Base-by-base conservation (phyloP, 768 basidiomycete species). In the Calocybe cyanea region DNA sequence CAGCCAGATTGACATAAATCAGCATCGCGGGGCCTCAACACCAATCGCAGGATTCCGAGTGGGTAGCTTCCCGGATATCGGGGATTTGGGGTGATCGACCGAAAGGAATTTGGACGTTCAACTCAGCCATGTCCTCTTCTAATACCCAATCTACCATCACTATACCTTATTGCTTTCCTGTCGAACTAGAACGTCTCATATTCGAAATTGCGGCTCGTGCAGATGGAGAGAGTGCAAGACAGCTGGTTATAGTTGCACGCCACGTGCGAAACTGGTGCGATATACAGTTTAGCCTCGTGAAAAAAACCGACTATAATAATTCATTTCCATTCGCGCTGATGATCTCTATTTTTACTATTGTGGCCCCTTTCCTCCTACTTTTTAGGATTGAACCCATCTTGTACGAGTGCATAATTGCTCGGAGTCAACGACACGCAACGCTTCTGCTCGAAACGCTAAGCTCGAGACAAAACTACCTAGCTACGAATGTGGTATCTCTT, bases 341-440 rank as follows among this genome's bases (percentile, higher is more conserved):
- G n/a, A n/a, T n/a, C n/a, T n/a, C n/a, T n/a, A n/a, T n/a, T n/a
- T n/a, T n/a, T n/a, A n/a, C n/a, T n/a, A n/a, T n/a, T n/a, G n/a
- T n/a, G n/a, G n/a, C n/a, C n/a, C n/a, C n/a, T 32, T 34, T 23
- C 34, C 1, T 7, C 35, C 3, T 19, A 20, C 23, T 28, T 18
- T 30, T 15, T 11, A 64, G 63, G 61, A 55, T 62, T 31, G 54
- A 60, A 30, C 61, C 58, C 17, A 59, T 64, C 20, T 46, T 63
- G 9, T 63, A 63, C 28, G 53, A 58, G 50, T 58, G 56, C 40
- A 49, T 65, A 14, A 52, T 61, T 23, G 23, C 64, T 37, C 58
- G 51, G 8, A 55, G 43, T 35, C 41, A 57, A 7, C 43, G 43
- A 21, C 43, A 57, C 2, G 60, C 57, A 8, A 39, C 38, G 1